phyloP scores from a whole-genome alignment of 208 protist species.

The Crithidia bombi region DNA sequence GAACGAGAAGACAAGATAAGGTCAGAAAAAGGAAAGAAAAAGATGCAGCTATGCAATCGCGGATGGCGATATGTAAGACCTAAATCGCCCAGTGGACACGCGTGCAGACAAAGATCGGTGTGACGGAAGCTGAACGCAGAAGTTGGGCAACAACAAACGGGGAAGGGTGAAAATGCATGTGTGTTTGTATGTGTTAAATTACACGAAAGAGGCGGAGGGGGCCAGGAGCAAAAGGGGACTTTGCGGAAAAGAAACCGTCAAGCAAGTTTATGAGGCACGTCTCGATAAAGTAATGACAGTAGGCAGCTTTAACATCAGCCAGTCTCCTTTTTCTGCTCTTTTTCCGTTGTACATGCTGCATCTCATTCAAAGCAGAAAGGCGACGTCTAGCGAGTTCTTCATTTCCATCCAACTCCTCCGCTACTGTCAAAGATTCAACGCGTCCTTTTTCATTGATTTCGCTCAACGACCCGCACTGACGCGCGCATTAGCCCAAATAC shows the following conservation, averaged over 20 bases:
- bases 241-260: background rate
- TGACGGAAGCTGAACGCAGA: background rate
- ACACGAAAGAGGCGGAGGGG: background rate
- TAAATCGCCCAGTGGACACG: no score
- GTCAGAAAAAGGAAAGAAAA: background rate
- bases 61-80: no score
- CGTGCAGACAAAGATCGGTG: background rate
- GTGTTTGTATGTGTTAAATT: background rate
- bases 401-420: no score
- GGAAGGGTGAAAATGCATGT: background rate
- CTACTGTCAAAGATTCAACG: no score
- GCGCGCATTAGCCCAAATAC: no score
- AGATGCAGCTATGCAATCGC: no score
- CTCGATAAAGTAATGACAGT: background rate
- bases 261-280: background rate
- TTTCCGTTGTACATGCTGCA: background rate
- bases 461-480: no score
- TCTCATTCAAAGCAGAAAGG: background rate
- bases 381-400: no score
- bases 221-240: background rate
- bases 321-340: background rate
- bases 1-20: background rate
- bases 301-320: background rate
- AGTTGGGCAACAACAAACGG: slow-evolving; percentile 5
- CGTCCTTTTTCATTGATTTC: no score